These are phyloP conservation scores for Mollisia scopiformis DNA, from an alignment of 2,329 filamentous ascomycete genomes.

Conservation along the genomic window DNA sequence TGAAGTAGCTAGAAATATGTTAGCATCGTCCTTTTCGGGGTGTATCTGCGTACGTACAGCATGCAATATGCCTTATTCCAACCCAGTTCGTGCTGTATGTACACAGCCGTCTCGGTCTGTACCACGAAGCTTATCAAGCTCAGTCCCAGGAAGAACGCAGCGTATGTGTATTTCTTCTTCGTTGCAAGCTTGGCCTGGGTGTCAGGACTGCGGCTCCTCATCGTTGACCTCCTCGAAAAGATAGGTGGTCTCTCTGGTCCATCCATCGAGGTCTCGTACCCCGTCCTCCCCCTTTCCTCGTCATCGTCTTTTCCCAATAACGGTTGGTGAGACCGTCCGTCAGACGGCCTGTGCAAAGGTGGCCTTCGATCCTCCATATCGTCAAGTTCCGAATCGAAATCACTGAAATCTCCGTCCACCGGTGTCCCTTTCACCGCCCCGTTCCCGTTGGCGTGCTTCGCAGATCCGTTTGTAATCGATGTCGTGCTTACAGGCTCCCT, in stretches of 20 bases:
- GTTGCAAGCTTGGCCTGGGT: slow-evolving; percentile 66
- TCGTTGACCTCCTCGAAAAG: slow-evolving; percentile 63
- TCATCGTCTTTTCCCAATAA: slow-evolving; percentile 37
- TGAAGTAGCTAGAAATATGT: slow-evolving; percentile 65
- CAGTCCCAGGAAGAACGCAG: slow-evolving; percentile 79
- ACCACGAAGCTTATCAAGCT: slow-evolving; percentile 87
- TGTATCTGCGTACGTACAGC: slow-evolving; percentile 61
- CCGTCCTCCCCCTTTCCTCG: slow-evolving; percentile 35
- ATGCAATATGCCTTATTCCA: slow-evolving; percentile 99
- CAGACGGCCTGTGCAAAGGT: slow-evolving; percentile 39
- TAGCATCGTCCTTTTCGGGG: background rate
- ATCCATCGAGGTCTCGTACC: slow-evolving; percentile 33
- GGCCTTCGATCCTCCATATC: slow-evolving; percentile 43
- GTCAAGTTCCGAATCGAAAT: slow-evolving; percentile 32
- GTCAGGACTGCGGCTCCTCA: slow-evolving; percentile 79
- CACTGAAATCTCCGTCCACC: slow-evolving; percentile 24
- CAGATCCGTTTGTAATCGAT: slow-evolving; percentile 16
- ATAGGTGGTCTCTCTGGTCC: slow-evolving; percentile 33
- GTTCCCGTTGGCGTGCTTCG: slow-evolving; percentile 18
- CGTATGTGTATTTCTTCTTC: slow-evolving; percentile 83
- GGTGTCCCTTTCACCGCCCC: slow-evolving; percentile 9
- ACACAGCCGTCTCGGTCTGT: slow-evolving; percentile 93
- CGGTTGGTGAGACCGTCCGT: slow-evolving; percentile 43
- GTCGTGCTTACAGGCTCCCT: slow-evolving; percentile 15
- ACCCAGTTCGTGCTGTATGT: slow-evolving; percentile 87